Base-by-base conservation (phyloP, 495 filamentous ascomycete species). In the Neurospora sublineolata region DNA sequence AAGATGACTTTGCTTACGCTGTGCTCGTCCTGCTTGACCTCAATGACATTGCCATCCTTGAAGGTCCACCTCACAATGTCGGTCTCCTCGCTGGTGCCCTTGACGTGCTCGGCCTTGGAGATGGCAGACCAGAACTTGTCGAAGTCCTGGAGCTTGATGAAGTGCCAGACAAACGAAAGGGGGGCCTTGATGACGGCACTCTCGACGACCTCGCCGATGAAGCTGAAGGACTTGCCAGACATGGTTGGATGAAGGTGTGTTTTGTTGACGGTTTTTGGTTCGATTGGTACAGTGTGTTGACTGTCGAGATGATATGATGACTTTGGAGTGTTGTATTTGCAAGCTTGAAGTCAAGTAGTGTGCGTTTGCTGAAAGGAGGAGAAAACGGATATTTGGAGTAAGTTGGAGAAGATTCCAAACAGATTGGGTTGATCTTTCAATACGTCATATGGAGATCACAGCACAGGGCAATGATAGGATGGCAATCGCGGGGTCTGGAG, bases 21-120 rank as follows among this genome's bases (percentile, higher is more conserved):
- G 81, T 91, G 88, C 81, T 90, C 89, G 77, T 91, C 89, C 79
- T 88, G 87, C 87, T 91, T 91, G 72, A 91, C 85, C 74, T 91
- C 89, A 41, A 89, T 76, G 69, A 83, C 77, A 36, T 84, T 87
- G 18, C 88, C 89, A 74, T 91, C 89, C 70, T 85, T 84, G 80
- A 90, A 91, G 8, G 80, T 84, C 89, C 89, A 91, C 75, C 85
- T 82, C 38, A 89, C 83, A 68, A 90, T 78, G 72, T 90, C 87
- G n/a, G 89, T 86, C 75, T 91, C 89, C 27, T 82, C 76, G 69
- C 80, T 87, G 42, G 83, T 78, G 20, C 87, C 88, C 78, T 88
- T 88, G 75, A 88, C 85, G 64, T 77, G 80, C 72, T 89, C 85
- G 75, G 84, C 84, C 72, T 85, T 85, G 39, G 82, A 75, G 42